phyloP scores from a whole-genome alignment of 306 rosid genomes.

The Fagus crenata region DNA sequence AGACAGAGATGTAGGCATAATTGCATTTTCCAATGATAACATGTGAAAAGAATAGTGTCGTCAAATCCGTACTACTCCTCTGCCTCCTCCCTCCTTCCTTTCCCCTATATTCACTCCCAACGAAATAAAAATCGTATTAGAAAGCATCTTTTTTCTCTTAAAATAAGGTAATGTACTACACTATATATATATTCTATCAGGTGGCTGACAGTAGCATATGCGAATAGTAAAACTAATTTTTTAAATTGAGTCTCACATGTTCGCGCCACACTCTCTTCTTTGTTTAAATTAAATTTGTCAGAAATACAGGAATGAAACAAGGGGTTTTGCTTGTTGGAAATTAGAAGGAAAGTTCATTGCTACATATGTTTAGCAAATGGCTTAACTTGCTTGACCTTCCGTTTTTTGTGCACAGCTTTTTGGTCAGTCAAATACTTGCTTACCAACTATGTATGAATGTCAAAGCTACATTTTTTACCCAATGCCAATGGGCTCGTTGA shows the following conservation, averaged over 20 bases:
- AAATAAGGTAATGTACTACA: background rate
- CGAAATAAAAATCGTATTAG: slow-evolving; percentile 22
- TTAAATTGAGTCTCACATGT: slow-evolving; percentile 46
- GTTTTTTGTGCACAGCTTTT: background rate
- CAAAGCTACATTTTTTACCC: too few species aligned
- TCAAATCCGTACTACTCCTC: slow-evolving; percentile 55
- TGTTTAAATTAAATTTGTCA: slow-evolving; percentile 36
- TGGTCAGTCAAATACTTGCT: too few species aligned
- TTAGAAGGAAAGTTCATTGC: slow-evolving; percentile 50
- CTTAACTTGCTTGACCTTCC: background rate
- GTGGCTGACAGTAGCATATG: slow-evolving; percentile 47
- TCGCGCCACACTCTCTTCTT: slow-evolving; percentile 27
- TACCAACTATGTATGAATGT: background rate
- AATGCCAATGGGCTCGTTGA: too few species aligned
- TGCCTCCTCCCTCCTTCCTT: slow-evolving; percentile 32
- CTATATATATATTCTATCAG: slow-evolving; percentile 20
- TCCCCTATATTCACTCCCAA: background rate
- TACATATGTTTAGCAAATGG: background rate
- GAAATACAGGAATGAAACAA: slow-evolving; percentile 33
- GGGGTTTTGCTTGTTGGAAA: slow-evolving; percentile 36
- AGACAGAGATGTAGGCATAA: slow-evolving; percentile 5
- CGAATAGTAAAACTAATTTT: slow-evolving; percentile 29
- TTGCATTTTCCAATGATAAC: slow-evolving; percentile 39
- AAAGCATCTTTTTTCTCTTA: slow-evolving; percentile 26
- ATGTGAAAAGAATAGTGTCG: slow-evolving; percentile 50